phyloP scores from a whole-genome alignment of 495 filamentous ascomycete genomes.

The Trichoderma gamsii region DNA sequence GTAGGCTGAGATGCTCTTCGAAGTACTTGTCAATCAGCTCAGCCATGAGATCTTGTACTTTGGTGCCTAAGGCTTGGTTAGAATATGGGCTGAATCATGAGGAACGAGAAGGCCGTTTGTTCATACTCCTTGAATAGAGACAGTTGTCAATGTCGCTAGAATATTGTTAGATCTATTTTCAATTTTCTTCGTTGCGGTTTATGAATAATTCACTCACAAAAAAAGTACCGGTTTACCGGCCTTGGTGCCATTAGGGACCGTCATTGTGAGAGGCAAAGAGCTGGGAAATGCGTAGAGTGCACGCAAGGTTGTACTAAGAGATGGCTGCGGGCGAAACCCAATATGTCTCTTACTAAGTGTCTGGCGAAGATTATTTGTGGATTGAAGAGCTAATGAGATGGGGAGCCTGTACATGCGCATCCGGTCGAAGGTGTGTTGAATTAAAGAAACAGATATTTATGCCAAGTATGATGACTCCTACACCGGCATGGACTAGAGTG shows the following conservation, averaged over 20 bases:
- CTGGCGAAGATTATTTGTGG: not conserved
- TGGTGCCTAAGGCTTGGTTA: constrained; percentile 43
- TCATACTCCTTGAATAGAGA: constrained; percentile 60
- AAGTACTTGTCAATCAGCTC: constrained; percentile 78
- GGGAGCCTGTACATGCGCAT: constrained; percentile 2
- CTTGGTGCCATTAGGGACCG: constrained; percentile 1
- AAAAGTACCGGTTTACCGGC: constrained; percentile 35
- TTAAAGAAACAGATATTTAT: not conserved
- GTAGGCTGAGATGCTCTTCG: constrained; percentile 65
- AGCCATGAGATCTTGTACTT: constrained; percentile 70
- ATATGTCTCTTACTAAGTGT: not conserved
- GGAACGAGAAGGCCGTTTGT: not conserved
- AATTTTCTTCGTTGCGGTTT: too few species aligned
- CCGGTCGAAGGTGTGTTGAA: not conserved
- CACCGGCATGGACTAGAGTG: too few species aligned
- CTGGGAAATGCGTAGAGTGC: not conserved
- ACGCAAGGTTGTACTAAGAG: not conserved
- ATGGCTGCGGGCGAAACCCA: not conserved
- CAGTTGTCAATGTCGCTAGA: constrained; percentile 91
- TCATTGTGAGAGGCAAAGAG: not conserved
- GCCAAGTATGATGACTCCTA: not conserved
- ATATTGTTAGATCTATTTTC: not conserved
- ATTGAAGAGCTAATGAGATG: not conserved
- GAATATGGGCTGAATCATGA: constrained; percentile 4
- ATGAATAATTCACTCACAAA: constrained; percentile 32